Conservation (phyloP, 306 rosid species). For the Quercus cerris region DNA sequence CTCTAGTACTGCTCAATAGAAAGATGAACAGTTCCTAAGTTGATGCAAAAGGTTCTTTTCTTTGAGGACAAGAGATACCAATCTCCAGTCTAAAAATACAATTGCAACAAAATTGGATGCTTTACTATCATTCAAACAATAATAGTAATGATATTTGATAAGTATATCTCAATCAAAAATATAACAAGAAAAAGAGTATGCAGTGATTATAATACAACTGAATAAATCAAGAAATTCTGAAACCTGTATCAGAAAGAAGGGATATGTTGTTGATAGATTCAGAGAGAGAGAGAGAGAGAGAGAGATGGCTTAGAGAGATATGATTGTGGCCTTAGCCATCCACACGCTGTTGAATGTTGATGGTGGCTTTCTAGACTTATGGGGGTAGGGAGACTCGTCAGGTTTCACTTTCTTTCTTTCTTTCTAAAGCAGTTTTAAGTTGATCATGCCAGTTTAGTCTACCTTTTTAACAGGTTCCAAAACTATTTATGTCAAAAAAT, state of each 20-base stretch:
- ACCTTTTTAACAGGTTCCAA: background rate
- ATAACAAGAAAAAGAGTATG: background rate
- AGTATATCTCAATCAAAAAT: too few species aligned
- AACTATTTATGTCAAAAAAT: background rate
- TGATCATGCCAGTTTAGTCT: background rate
- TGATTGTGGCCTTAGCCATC: background rate
- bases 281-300: background rate
- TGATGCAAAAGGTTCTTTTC: background rate
- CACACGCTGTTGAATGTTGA: background rate
- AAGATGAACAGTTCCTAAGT: background rate
- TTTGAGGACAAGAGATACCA: background rate
- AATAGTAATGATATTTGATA: too few species aligned
- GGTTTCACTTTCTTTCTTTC: background rate
- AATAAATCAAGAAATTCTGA: conserved; percentile 1
- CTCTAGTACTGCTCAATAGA: background rate
- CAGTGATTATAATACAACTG: background rate
- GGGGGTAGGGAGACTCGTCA: background rate
- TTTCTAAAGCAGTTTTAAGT: background rate
- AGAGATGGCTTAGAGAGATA: background rate
- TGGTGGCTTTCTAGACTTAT: background rate
- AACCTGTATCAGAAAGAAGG: background rate
- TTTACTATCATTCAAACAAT: too few species aligned
- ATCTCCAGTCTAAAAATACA: too few species aligned
- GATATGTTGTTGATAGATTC: background rate
- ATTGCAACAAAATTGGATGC: too few species aligned